Percentiles rank a stretch among this genome's conserved stretches.
Evolutionary conservation across 176 grass and related monocot genomes (phyloP).

Genomic region (Ananas comosus): DNA sequence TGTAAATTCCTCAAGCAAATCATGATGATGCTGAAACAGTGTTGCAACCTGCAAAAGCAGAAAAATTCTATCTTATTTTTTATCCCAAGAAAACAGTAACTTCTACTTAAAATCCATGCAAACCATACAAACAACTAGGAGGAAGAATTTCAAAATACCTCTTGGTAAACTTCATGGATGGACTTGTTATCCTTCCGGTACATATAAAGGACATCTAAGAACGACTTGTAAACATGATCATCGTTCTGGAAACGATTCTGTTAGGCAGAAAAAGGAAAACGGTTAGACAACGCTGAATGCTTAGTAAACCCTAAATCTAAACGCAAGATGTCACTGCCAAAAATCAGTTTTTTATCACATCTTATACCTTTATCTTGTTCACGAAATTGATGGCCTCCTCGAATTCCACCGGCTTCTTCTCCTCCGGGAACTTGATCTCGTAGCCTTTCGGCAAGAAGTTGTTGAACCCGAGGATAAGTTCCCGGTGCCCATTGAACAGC

Average conservation of each 20-base stretch:
- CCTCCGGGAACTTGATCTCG: slow-evolving; percentile 89
- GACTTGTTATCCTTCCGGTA: slow-evolving; percentile 96
- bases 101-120: neutral
- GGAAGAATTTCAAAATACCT: slow-evolving; percentile 34
- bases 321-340: neutral
- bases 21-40: slow-evolving; percentile 74
- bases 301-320: neutral
- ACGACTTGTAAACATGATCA: slow-evolving; percentile 93
- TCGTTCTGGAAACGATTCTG: slow-evolving; percentile 91
- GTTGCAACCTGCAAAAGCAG: slow-evolving; percentile 52
- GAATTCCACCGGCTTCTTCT: slow-evolving; percentile 98
- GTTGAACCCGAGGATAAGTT: slow-evolving; percentile 94
- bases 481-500: slow-evolving; percentile 82
- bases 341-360: slow-evolving; percentile 4
- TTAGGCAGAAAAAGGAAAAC: slow-evolving; percentile 6
- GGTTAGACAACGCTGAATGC: neutral
- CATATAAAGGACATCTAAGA: slow-evolving; percentile 99
- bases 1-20: slow-evolving; percentile 89
- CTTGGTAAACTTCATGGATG: slow-evolving; percentile 96
- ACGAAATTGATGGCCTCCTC: slow-evolving; percentile 98
- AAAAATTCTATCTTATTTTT: neutral
- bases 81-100: neutral
- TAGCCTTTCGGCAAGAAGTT: slow-evolving; percentile 96
- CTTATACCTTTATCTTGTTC: slow-evolving; percentile 87
- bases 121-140: neutral